Conservation (phyloP, 176 grass and related monocot species). For the Ensete glaucum region DNA sequence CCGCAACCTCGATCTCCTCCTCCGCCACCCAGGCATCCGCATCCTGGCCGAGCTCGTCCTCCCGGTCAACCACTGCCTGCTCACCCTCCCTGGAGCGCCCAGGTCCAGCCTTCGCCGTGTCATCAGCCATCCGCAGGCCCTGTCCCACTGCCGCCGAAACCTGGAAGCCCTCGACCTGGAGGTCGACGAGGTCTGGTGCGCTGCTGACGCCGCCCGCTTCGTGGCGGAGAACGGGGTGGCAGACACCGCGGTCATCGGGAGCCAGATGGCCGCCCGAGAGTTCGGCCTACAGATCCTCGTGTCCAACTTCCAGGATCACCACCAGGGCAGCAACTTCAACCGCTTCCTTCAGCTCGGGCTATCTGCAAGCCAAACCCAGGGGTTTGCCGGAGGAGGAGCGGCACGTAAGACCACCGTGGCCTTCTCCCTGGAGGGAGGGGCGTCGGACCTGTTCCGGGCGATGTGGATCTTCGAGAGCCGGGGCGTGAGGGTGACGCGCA, state of each 20-base stretch:
- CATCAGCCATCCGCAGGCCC: constrained; percentile 34
- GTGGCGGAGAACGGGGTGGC: constrained; percentile 14
- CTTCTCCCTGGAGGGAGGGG: constrained; percentile 20
- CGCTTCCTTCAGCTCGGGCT: constrained; percentile 30
- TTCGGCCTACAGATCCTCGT: constrained; percentile 25
- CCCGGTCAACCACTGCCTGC: constrained; percentile 34
- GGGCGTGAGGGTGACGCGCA: constrained; percentile 20
- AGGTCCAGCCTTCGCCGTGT: constrained; percentile 22
- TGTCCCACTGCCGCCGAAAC: constrained; percentile 21
- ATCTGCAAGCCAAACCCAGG: neutral
- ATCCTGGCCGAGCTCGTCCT: constrained; percentile 19
- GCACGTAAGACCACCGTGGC: constrained; percentile 24
- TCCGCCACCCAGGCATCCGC: constrained; percentile 7
- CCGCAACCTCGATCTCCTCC: constrained; percentile 25
- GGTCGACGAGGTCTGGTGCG: constrained; percentile 26
- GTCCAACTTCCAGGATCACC: constrained; percentile 26
- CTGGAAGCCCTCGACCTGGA: constrained; percentile 9
- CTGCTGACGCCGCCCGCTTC: constrained; percentile 26
- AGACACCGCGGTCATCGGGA: constrained; percentile 31
- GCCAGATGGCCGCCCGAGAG: constrained; percentile 23
- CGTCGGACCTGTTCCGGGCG: constrained; percentile 24
- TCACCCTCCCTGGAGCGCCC: constrained; percentile 15
- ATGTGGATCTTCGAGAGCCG: constrained; percentile 28
- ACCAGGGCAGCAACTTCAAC: constrained; percentile 13
- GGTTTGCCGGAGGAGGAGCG: neutral